A percentile compares a stretch with the other conserved stretches of the same genome.
Conservation (phyloP, 306 rosid genomes). For the Quillaja saponaria region DNA sequence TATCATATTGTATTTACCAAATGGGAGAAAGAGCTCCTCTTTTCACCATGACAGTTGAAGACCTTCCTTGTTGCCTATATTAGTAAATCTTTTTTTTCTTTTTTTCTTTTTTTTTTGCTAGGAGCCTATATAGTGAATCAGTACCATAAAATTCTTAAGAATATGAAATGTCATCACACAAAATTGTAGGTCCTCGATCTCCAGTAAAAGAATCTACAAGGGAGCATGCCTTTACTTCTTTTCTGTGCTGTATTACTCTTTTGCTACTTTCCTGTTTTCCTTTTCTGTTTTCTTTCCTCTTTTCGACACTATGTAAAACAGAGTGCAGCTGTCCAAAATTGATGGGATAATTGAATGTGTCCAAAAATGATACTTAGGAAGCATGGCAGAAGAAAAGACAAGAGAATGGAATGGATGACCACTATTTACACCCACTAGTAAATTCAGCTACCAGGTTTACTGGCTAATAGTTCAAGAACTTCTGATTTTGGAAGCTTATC, state of each 20-base stretch:
- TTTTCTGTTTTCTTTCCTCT: slow-evolving; percentile 28
- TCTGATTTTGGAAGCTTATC: slow-evolving; percentile 32
- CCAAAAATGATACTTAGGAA: slow-evolving; percentile 21
- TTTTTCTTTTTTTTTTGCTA: too few relatives aligned
- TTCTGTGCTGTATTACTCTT: slow-evolving; percentile 34
- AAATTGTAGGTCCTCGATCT: background rate
- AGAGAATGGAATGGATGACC: background rate
- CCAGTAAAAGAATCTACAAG: slow-evolving; percentile 12
- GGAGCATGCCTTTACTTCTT: slow-evolving; percentile 36
- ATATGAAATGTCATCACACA: background rate
- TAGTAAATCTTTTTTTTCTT: too few relatives aligned
- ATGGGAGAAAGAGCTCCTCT: background rate
- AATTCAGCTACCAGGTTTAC: slow-evolving; percentile 24
- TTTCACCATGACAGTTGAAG: too few relatives aligned
- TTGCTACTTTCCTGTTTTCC: background rate
- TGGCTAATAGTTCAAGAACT: slow-evolving; percentile 27
- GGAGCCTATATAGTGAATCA: background rate
- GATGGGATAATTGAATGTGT: background rate
- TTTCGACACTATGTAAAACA: slow-evolving; percentile 21
- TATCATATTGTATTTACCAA: background rate
- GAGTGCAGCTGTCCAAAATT: slow-evolving; percentile 10
- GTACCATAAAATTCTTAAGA: background rate
- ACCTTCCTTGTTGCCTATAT: too few relatives aligned
- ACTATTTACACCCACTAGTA: slow-evolving; percentile 24
- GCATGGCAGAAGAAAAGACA: slow-evolving; percentile 6